Evolutionary conservation across 1,139 yeast species (phyloP), one percentile per base, ranked within the genome.

Genomic region (Hansenula lynferdii): DNA sequence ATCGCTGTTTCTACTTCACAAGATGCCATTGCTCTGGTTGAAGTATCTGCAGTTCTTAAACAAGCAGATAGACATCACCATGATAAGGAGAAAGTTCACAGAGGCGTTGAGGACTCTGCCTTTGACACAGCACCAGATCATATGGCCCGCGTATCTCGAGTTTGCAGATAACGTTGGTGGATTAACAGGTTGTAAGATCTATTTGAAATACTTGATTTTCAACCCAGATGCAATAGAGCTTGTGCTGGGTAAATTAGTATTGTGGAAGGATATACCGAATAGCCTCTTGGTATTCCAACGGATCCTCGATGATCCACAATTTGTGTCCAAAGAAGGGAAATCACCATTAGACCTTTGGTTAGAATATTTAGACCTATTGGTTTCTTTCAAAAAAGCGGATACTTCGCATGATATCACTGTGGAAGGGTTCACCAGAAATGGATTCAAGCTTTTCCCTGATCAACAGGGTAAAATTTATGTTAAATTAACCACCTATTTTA

Each of bases 101-200:
- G 54, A 60, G 26, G 73, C 85, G 1, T 60, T 87, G 10, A 66
- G 66, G 40, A 51, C 62, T 6, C 50, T 83, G 7, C 76, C 83
- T 0, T 45, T 72, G 11, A 58, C 72, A 0, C 75, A 74, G 25
- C 95, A 85, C 54, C 58, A 58, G 8, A 49, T 62, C 19, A 61
- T 86, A 3, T 87, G 96, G 96, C 72, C 73, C 0, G 39, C 68
- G 21, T 80, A 70, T 50, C 50, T 80, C 19, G 51, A 61, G 23
- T 80, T 77, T 62, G 85, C 82, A 2, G 65, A 70, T 21, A 34
- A 32, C 2, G 60, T 70, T 17, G 72, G 76, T 10, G 77, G 75
- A 2, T 34, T 40, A 3, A 68, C 77, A 0, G 71, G 67, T 14
- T 58, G 64, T 28, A 36, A 47, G 18, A 56, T 80, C 5, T 75